Evolutionary conservation across 139 green algal genomes (phyloP).

Genomic region (Tetradesmus lagerheimii): DNA sequence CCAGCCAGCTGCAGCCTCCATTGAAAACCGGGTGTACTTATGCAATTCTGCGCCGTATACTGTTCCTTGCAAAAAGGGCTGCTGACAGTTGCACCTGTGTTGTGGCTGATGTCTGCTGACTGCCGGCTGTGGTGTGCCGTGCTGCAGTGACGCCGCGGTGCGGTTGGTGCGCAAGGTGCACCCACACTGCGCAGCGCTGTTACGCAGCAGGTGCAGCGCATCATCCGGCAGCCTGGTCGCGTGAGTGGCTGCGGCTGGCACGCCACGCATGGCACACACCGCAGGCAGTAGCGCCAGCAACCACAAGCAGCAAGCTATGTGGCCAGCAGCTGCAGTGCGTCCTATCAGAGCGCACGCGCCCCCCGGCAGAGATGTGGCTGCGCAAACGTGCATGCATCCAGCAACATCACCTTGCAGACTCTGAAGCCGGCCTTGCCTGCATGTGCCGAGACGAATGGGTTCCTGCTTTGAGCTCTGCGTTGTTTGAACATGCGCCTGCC

Average conservation of each 20-base stretch:
- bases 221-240: conserved; percentile 23
- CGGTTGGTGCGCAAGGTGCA: conserved; percentile 54
- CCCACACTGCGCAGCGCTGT: conserved; percentile 43
- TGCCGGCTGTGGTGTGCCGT: background rate
- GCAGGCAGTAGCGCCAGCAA: background rate
- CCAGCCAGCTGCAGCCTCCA: background rate
- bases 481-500: background rate
- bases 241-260: conserved; percentile 26
- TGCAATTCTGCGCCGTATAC: too few species aligned
- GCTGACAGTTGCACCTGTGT: background rate
- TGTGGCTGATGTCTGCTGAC: background rate
- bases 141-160: conserved; percentile 52
- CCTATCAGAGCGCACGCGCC: background rate
- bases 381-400: too few species aligned
- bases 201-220: conserved; percentile 45
- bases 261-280: background rate
- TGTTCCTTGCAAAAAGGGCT: too few species aligned
- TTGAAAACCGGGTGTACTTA: background rate
- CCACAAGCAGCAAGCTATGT: background rate
- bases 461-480: too few species aligned
- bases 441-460: too few species aligned
- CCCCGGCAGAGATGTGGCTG: too few species aligned
- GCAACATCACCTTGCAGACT: background rate
- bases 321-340: background rate
- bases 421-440: too few species aligned